Conservation (phyloP, 2,329 filamentous ascomycete genomes). For the Microcyclospora pomicola region DNA sequence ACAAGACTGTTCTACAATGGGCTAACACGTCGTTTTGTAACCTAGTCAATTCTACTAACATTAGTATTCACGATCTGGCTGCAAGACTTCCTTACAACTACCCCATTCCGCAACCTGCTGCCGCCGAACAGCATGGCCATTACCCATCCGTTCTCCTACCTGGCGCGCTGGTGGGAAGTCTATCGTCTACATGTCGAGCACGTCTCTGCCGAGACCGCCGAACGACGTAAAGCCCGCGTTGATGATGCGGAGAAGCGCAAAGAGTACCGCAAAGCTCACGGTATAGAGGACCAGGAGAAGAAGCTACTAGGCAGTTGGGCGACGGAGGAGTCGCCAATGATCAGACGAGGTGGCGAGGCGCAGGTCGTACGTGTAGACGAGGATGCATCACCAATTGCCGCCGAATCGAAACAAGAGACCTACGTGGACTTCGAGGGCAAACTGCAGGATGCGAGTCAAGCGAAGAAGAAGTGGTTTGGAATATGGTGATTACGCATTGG, state of each 20-base stretch:
- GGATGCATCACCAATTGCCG: constrained; percentile 8
- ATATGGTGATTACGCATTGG: constrained; percentile 45
- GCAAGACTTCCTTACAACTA: constrained; percentile 64
- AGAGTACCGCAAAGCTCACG: constrained; percentile 76
- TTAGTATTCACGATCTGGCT: constrained; percentile 62
- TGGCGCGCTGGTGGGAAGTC: constrained; percentile 54
- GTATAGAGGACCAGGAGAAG: constrained; percentile 46
- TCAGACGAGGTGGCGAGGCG: constrained; percentile 25
- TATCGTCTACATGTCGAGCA: constrained; percentile 64
- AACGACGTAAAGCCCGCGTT: constrained; percentile 57
- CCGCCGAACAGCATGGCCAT: constrained; percentile 57
- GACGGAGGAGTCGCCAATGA: constrained; percentile 23
- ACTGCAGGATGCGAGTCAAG: constrained; percentile 20
- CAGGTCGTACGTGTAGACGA: constrained; percentile 17
- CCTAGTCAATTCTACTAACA: constrained; percentile 50
- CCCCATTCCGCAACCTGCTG: constrained; percentile 66
- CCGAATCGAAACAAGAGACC: constrained; percentile 13
- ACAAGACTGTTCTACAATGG: no score
- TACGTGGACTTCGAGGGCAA: constrained; percentile 29
- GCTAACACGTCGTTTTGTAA: neutral
- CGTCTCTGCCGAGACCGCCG: constrained; percentile 51
- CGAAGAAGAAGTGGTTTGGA: constrained; percentile 66
- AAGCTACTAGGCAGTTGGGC: constrained; percentile 37
- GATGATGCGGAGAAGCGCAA: constrained; percentile 81
- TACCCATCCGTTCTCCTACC: constrained; percentile 53